Evolutionary conservation across 768 basidiomycete species (phyloP), one percentile per base, ranked within the genome.

Genomic region (Porpolomopsis calyptriformis): DNA sequence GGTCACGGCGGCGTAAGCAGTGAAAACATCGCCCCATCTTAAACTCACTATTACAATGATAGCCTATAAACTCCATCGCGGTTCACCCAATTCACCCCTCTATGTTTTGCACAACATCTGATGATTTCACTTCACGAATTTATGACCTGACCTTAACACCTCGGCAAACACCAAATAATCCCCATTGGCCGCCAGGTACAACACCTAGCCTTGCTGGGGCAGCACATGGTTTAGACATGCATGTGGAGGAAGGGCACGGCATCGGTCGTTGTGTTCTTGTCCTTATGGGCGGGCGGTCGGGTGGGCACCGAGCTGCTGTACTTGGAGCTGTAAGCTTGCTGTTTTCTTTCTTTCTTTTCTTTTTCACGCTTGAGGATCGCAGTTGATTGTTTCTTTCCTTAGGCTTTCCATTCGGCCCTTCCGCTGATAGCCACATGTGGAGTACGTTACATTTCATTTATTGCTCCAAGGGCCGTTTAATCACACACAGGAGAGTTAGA

Each of bases 351-450:
- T 23, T 45, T 27, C 23, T 11, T 46, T 37, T 39, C 31, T 36
- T 20, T 19, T 34, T 35, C 8, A 25, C 39, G 31, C 19, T 9
- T 40, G 31, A 36, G 27, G 3, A 19, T 20, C 35, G 34, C n/a
- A 9, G 29, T 3, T 33, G 27, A 43, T 8, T 16, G 14, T 7
- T 29, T 40, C 12, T n/a, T n/a, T n/a, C n/a, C n/a, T n/a, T n/a
- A 86, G 84, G 75, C 78, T 22, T 89, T 88, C 60, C 82, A 88
- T 57, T 70, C 76, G 0, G 61, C 62, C 8, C 61, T 72, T 43
- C 82, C 83, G 3, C 52, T 88, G 12, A 69, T 89, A 43, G 85
- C 84, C 8, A 89, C 86, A 12, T 82, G 84, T 54, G 85, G 85
- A 18, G 85, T 87, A 58, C 49, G 78, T 64, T 4, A 24, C 22